phyloP scores from a whole-genome alignment of 768 basidiomycete genomes.

The Phanerochaete carnosa region DNA sequence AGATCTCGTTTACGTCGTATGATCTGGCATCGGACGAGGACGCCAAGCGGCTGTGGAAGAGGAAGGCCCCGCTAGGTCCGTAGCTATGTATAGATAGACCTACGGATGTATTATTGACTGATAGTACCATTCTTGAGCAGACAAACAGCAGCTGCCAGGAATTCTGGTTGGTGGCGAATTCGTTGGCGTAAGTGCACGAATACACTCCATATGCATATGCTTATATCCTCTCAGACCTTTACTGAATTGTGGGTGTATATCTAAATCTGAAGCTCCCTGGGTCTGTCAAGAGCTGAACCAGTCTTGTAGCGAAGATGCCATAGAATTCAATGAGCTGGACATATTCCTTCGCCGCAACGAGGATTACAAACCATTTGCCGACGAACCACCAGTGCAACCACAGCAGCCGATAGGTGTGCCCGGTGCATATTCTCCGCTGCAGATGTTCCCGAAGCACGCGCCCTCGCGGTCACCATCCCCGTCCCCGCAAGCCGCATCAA shows the following conservation, averaged over 20 bases:
- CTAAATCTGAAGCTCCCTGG: not conserved
- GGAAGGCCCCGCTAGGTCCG: conserved; percentile 71
- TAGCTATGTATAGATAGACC: conserved; percentile 4
- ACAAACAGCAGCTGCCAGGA: conserved; percentile 82
- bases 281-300: not conserved
- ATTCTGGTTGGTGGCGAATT: conserved; percentile 75
- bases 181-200: conserved; percentile 58
- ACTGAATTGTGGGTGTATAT: conserved; percentile 64
- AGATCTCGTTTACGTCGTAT: conserved; percentile 77
- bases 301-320: conserved; percentile 75
- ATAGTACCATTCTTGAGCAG: conserved; percentile 32
- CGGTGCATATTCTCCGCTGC: conserved; percentile 67
- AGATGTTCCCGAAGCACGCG: conserved; percentile 81
- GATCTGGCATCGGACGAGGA: conserved; percentile 83
- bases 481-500: conserved; percentile 38
- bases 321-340: conserved; percentile 72
- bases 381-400: conserved; percentile 51
- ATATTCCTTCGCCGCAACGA: conserved; percentile 72
- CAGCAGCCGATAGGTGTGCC: conserved; percentile 75
- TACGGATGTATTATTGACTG: not conserved
- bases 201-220: not conserved
- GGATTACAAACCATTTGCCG: conserved; percentile 60
- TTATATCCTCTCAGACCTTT: conserved; percentile 49
- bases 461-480: conserved; percentile 32
- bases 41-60: conserved; percentile 76